A percentile compares a stretch with the other conserved stretches of the same genome.
These are phyloP conservation scores for Paramecium tetraurelia DNA, from an alignment of 73 alveolate genomes.

Conservation along the genomic window DNA sequence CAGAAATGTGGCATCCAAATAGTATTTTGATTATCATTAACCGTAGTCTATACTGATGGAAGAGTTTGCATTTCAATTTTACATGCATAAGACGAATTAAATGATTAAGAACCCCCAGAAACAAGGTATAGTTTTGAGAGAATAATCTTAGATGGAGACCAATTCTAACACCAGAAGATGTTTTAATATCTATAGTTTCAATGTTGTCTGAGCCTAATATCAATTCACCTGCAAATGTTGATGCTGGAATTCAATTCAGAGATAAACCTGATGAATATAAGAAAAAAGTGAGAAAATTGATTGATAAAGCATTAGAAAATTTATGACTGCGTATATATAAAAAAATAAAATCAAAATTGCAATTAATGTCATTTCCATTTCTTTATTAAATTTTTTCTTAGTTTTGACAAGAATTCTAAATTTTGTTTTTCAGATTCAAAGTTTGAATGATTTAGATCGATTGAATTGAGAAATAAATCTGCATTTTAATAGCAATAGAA, in stretches of 20 bases:
- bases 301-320: slow-evolving; percentile 78
- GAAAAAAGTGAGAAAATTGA: slow-evolving; percentile 84
- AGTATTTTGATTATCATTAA: slow-evolving; percentile 47
- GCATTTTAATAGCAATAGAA: not conserved
- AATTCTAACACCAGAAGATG: slow-evolving; percentile 83
- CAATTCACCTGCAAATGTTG: slow-evolving; percentile 93
- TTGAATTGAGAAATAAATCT: not conserved
- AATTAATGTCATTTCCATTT: not conserved
- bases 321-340: slow-evolving; percentile 63
- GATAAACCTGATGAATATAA: slow-evolving; percentile 77
- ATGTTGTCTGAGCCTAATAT: slow-evolving; percentile 93
- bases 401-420: not conserved
- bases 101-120: slow-evolving; percentile 85
- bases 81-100: slow-evolving; percentile 82
- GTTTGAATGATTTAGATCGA: not conserved
- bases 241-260: slow-evolving; percentile 82
- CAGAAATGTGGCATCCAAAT: slow-evolving; percentile 97
- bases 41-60: slow-evolving; percentile 85
- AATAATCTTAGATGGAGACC: slow-evolving; percentile 86
- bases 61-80: slow-evolving; percentile 88
- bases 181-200: slow-evolving; percentile 80
- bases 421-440: not conserved
- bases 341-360: not conserved
- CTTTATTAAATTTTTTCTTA: not conserved
- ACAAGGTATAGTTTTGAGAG: slow-evolving; percentile 35